Evolutionary conservation across 192 early-diverging fungal genomes (phyloP).

Genomic region (Coemansia sp.): DNA sequence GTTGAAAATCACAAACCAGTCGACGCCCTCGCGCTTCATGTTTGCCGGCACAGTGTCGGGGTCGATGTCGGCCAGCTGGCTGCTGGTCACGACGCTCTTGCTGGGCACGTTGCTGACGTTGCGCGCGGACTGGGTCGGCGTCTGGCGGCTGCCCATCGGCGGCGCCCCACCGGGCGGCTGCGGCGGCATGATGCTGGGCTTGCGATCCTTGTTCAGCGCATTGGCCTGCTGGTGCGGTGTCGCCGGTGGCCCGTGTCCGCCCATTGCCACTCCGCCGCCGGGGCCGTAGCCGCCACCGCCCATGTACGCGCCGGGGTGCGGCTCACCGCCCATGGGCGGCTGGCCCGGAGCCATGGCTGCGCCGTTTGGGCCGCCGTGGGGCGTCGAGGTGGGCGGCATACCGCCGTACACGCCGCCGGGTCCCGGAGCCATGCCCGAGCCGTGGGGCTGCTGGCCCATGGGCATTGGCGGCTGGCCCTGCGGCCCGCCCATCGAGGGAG

Average conservation of each 20-base stretch:
- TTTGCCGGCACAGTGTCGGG: constrained; percentile 70
- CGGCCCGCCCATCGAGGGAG: constrained; percentile 63
- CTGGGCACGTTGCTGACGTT: constrained; percentile 22
- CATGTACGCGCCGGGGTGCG: constrained; percentile 39
- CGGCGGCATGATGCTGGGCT: constrained; percentile 46
- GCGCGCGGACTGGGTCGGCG: constrained; percentile 40
- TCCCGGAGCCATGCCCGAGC: constrained; percentile 30
- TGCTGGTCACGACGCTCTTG: constrained; percentile 36
- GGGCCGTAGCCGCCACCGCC: constrained; percentile 45
- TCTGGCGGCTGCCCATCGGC: constrained; percentile 39
- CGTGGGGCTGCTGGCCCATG: constrained; percentile 31
- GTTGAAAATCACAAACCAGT: constrained; percentile 87
- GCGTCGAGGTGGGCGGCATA: constrained; percentile 34
- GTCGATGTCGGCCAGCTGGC: constrained; percentile 69
- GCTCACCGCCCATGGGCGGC: constrained; percentile 26
- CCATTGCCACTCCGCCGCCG: constrained; percentile 44
- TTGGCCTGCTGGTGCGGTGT: constrained; percentile 44
- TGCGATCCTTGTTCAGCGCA: constrained; percentile 39
- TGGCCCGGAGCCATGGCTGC: constrained; percentile 36
- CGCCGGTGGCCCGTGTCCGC: constrained; percentile 47
- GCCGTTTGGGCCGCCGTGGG: constrained; percentile 38
- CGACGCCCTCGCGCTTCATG: constrained; percentile 73
- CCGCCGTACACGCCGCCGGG: constrained; percentile 40
- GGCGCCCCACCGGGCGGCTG: constrained; percentile 10
- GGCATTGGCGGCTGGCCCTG: constrained; percentile 55